These are phyloP conservation scores for Flaveria linearis DNA, from an alignment of 129 eudicot genomes.

Conservation along the genomic window DNA sequence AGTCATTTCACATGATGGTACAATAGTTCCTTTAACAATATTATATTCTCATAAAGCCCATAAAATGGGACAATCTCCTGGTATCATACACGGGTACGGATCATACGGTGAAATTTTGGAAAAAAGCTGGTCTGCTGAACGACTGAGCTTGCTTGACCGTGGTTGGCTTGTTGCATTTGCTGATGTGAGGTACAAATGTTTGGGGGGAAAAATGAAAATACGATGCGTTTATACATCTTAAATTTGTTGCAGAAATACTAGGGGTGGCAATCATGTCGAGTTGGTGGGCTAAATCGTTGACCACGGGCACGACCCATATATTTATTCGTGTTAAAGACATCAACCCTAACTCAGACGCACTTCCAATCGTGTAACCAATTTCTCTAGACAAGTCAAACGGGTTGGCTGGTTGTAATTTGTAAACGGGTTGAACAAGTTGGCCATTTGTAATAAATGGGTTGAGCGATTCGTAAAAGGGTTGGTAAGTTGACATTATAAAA, in stretches of 20 bases:
- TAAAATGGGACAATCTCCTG: constrained; percentile 66
- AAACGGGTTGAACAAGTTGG: neutral
- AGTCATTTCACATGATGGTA: constrained; percentile 70
- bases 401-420: neutral
- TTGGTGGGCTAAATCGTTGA: neutral
- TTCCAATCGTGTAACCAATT: neutral
- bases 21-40: constrained; percentile 66
- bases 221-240: neutral
- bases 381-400: neutral
- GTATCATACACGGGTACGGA: constrained; percentile 80
- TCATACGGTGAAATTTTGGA: constrained; percentile 82
- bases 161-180: constrained; percentile 96
- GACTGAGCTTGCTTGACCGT: constrained; percentile 82
- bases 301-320: neutral
- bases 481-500: neutral
- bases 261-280: neutral
- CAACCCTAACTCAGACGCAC: neutral
- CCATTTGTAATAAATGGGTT: neutral
- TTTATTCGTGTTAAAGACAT: neutral
- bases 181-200: constrained; percentile 70
- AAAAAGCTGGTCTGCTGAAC: constrained; percentile 79
- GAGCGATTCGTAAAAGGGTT: neutral
- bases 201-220: neutral
- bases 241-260: neutral
- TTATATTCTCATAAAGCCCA: constrained; percentile 60